phyloP scores from a whole-genome alignment of 225 moss, liverwort and hornwort species.

The Marchantia paleacea region DNA sequence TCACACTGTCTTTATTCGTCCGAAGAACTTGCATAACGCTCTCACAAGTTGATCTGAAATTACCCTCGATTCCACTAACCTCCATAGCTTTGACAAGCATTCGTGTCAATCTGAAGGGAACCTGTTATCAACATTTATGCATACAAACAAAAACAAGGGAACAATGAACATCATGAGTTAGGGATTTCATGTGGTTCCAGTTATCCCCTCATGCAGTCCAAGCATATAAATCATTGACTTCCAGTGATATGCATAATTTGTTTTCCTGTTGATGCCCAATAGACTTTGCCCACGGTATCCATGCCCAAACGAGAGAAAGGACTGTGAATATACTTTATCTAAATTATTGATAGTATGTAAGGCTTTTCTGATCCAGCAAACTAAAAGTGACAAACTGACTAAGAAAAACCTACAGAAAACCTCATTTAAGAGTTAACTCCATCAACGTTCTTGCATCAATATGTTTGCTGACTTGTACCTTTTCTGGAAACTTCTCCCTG shows the following conservation, averaged over 20 bases:
- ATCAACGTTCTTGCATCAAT: neutral
- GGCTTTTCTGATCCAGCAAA: no score
- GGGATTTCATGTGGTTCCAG: no score
- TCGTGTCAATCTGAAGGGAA: constrained; percentile 93
- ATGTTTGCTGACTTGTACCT: constrained; percentile 36
- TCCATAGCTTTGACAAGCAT: constrained; percentile 99
- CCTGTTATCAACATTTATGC: constrained; percentile 41
- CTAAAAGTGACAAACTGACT: neutral
- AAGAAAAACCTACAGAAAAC: neutral
- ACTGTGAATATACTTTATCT: neutral
- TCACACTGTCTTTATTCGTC: constrained; percentile 95
- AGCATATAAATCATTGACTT: neutral
- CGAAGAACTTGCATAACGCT: constrained; percentile 96
- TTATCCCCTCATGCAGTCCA: no score
- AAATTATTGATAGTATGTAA: neutral
- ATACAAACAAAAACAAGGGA: neutral
- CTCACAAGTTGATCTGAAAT: constrained; percentile 96
- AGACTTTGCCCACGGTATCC: neutral
- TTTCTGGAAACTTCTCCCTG: constrained; percentile 98
- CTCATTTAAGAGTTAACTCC: no score
- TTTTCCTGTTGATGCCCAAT: neutral
- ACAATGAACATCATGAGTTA: no score
- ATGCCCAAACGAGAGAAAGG: neutral
- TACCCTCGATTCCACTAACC: constrained; percentile 97
- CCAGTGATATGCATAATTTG: neutral